Evolutionary conservation across 2,329 filamentous ascomycete genomes (phyloP), one percentile per base, ranked within the genome.

Genomic region (Diaporthe helianthi): DNA sequence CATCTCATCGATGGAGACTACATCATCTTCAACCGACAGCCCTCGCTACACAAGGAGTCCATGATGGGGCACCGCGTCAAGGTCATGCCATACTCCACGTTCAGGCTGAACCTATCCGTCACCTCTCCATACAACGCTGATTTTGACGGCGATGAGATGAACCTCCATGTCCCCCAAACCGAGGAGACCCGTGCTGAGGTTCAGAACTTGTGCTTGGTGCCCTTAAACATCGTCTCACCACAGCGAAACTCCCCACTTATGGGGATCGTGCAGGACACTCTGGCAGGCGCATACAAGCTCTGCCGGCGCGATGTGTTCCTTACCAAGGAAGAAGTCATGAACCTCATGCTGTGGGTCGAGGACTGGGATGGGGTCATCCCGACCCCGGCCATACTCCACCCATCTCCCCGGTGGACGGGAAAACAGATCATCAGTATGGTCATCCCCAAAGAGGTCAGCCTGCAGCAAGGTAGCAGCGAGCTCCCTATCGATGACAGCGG

Each of bases 111-210:
- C 77, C 82, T 99, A 74, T 99, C 96, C 0, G 96, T 99, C 77
- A 99, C 97, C 0, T 97, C 94, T 33, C 96, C 96, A 0, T 99
- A 99, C 86, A 99, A 99, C 83, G 96, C 96, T 76, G 96, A 99
- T 92, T 99, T 99, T 83, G 96, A 99, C 78, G 96, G 96, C 83
- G 96, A 99, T 80, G 96, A 99, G 82, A 99, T 99, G 96, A 99
- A 99, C 79, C 89, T 99, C 83, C 96, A 99, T 87, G 97, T 99
- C 65, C 97, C 96, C 4, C 96, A 99, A 78, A 96, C 93, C 46
- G 94, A 99, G 78, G 97, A 99, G 81, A 97, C 97, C 41, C 92
- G 96, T 71, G 94, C 97, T 54, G 96, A 99, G 80, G 89, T 99
- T 75, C 93, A 90, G 80, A 92, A 98, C 78, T 88, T 99, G 17